Percentiles rank a stretch among this genome's conserved stretches.
Conservation (phyloP, 345 rosid genomes). For the Microcos paniculata region DNA sequence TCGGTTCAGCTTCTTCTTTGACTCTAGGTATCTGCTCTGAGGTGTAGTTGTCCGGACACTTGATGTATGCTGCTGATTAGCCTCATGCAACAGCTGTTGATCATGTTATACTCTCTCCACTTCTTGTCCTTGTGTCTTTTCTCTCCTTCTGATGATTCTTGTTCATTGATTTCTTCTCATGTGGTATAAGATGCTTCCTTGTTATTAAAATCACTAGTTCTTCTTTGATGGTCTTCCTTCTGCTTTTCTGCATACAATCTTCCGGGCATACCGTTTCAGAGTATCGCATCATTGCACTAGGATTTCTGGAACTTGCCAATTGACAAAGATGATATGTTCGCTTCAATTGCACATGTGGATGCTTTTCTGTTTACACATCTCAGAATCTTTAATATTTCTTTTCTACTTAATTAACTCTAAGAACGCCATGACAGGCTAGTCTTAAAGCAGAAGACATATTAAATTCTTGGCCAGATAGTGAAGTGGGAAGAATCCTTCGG, state of each 20-base stretch:
- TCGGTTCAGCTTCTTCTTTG: not conserved
- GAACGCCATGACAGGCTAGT: conserved; percentile 56
- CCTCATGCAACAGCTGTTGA: not conserved
- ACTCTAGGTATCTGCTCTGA: not conserved
- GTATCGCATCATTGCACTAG: not conserved
- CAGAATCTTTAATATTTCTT: conserved; percentile 8
- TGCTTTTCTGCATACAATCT: not conserved
- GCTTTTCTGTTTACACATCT: conserved; percentile 7
- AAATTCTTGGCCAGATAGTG: conserved; percentile 80
- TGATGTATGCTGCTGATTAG: not conserved
- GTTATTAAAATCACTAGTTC: not conserved
- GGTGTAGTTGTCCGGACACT: not conserved
- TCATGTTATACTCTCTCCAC: not conserved
- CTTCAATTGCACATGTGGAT: not conserved
- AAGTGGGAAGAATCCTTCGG: conserved; percentile 68
- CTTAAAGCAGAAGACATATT: conserved; percentile 82
- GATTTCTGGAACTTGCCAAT: not conserved
- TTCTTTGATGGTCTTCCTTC: not conserved
- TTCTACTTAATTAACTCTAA: conserved; percentile 29
- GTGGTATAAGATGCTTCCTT: not conserved
- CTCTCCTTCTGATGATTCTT: not conserved
- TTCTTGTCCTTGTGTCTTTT: not conserved
- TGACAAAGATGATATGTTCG: not conserved
- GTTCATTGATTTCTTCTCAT: not conserved
- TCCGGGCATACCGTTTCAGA: not conserved